phyloP scores from a whole-genome alignment of 768 basidiomycete genomes.

The Agaricus sinodeliciosus region DNA sequence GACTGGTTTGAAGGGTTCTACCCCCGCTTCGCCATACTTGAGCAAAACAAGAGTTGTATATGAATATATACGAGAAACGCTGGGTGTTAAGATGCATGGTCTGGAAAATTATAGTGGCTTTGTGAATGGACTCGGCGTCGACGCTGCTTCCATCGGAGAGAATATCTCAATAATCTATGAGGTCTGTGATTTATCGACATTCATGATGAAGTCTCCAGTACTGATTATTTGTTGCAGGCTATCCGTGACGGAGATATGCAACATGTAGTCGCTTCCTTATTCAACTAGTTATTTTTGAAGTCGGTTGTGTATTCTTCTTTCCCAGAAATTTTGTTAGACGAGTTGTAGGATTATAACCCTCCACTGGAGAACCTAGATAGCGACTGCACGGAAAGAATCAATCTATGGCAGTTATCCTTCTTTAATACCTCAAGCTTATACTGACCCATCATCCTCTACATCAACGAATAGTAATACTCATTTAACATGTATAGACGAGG shows the following conservation, averaged over 20 bases:
- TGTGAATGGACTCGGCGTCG: slow-evolving; percentile 34
- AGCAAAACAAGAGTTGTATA: slow-evolving; percentile 61
- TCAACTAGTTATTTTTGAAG: slow-evolving; percentile 21
- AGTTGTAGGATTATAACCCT: neutral
- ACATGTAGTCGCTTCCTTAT: slow-evolving; percentile 47
- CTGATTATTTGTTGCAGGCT: slow-evolving; percentile 27
- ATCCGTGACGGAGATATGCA: slow-evolving; percentile 69
- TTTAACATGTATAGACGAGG: too few species aligned
- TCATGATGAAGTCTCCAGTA: neutral
- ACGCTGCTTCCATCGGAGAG: slow-evolving; percentile 60
- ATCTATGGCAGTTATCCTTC: neutral
- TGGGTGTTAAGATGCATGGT: slow-evolving; percentile 73
- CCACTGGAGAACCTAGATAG: neutral
- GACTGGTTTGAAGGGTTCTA: slow-evolving; percentile 45
- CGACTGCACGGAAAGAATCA: neutral
- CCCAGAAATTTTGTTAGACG: neutral
- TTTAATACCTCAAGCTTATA: neutral
- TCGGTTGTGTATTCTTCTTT: neutral
- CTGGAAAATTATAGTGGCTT: slow-evolving; percentile 53
- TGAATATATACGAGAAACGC: slow-evolving; percentile 56
- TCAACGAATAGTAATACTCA: neutral
- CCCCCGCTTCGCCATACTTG: slow-evolving; percentile 61
- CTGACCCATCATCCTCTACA: neutral
- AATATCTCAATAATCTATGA: slow-evolving; percentile 73
- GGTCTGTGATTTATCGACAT: slow-evolving; percentile 24